phyloP scores from a whole-genome alignment of 176 grass and related monocot species.

The Phyllostachys edulis region DNA sequence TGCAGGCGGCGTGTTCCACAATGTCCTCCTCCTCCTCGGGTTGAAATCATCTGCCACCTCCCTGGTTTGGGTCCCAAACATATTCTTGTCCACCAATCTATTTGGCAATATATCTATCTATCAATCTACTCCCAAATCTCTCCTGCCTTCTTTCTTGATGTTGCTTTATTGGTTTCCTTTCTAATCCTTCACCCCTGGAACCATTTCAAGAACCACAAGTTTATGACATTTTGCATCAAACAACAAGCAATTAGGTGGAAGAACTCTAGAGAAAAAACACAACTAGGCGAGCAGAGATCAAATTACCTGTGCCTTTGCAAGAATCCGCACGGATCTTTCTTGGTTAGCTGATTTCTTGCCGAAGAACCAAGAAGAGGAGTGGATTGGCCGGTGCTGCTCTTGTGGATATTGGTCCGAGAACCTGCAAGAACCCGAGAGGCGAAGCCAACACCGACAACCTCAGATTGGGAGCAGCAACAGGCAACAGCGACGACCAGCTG shows the following conservation, averaged over 20 bases:
- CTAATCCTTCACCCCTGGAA: not conserved
- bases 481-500: not conserved
- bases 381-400: conserved; percentile 27
- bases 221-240: conserved; percentile 7
- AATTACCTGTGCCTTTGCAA: conserved; percentile 30
- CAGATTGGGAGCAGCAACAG: conserved; percentile 26
- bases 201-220: conserved; percentile 9
- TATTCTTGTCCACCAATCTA: conserved; percentile 19
- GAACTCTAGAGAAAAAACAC: not conserved
- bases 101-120: not conserved
- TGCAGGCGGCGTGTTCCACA: conserved; percentile 34
- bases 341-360: not conserved
- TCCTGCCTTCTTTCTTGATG: not conserved
- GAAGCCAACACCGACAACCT: conserved; percentile 25
- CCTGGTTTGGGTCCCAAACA: conserved; percentile 51
- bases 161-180: not conserved
- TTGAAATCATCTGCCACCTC: conserved; percentile 42
- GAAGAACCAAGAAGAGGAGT: conserved; percentile 27
- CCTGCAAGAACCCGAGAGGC: conserved; percentile 21
- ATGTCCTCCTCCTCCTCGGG: conserved; percentile 45
- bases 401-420: not conserved
- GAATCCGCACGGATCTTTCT: conserved; percentile 12
- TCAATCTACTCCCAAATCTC: conserved; percentile 14
- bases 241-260: not conserved
- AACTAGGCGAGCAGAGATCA: not conserved